A percentile compares a stretch with the other conserved stretches of the same genome.
Conservation (phyloP, 2,329 filamentous ascomycete species). For the Fonsecaea pedrosoi region DNA sequence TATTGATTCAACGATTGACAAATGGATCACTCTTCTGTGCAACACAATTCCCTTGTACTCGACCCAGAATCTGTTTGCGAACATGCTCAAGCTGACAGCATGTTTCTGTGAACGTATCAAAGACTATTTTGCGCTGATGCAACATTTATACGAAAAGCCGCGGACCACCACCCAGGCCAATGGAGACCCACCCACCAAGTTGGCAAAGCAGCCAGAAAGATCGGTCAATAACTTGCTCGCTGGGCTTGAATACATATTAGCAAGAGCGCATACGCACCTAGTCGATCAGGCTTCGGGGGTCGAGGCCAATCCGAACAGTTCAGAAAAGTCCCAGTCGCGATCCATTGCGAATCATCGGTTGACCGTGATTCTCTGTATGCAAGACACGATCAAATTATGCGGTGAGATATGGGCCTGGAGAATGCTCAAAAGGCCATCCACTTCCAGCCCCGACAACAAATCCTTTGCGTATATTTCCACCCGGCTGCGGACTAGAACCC, state of each 20-base stretch:
- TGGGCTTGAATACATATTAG: conserved; percentile 87
- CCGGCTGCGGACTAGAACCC: conserved; percentile 85
- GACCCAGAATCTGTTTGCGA: conserved; percentile 82
- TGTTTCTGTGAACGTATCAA: conserved; percentile 82
- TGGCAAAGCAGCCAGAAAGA: conserved; percentile 47
- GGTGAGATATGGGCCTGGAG: conserved; percentile 96
- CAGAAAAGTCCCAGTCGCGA: conserved; percentile 78
- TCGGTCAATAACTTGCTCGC: conserved; percentile 79
- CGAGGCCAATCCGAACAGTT: conserved; percentile 16
- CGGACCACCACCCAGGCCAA: conserved; percentile 35
- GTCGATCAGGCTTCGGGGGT: conserved; percentile 47
- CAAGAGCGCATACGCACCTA: conserved; percentile 82
- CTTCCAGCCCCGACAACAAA: conserved; percentile 72
- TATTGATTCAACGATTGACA: conserved; percentile 81
- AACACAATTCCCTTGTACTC: conserved; percentile 85
- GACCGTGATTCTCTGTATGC: conserved; percentile 93
- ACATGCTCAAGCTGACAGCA: conserved; percentile 83
- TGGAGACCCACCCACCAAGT: conserved; percentile 12
- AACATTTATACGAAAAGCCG: conserved; percentile 63
- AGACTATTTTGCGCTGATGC: conserved; percentile 73
- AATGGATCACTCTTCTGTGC: conserved; percentile 85
- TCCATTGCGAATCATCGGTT: conserved; percentile 90
- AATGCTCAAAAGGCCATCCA: conserved; percentile 61
- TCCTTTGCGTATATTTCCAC: conserved; percentile 91
- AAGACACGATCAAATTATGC: conserved; percentile 91